phyloP scores from a whole-genome alignment of 345 rosid genomes.

The Arabidopsis suecica region DNA sequence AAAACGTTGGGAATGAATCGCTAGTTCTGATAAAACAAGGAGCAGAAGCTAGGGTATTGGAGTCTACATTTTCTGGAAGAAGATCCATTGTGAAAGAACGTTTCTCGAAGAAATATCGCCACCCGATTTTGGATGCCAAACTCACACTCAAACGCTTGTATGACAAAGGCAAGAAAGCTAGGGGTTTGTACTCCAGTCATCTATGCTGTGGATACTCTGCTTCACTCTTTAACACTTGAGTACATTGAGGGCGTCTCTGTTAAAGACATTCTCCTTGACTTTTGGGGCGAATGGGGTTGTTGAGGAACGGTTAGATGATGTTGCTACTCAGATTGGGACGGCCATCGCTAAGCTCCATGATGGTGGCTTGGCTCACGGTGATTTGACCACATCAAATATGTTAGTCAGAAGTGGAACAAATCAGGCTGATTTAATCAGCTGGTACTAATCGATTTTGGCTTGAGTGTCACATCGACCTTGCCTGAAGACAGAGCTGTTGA shows the following conservation, averaged over 20 bases:
- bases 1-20: constrained; percentile 40
- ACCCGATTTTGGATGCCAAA: constrained; percentile 83
- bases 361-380: constrained; percentile 97
- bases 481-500: constrained; percentile 98
- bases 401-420: constrained; percentile 63
- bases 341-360: constrained; percentile 93
- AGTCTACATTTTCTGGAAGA: constrained; percentile 77
- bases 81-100: constrained; percentile 80
- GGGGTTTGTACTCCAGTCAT: constrained; percentile 83
- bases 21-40: constrained; percentile 73
- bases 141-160: constrained; percentile 84
- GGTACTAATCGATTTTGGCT: constrained; percentile 95
- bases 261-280: constrained; percentile 77
- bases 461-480: constrained; percentile 89
- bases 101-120: constrained; percentile 96
- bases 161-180: constrained; percentile 92
- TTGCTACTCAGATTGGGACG: constrained; percentile 82
- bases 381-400: constrained; percentile 96
- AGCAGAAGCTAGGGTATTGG: constrained; percentile 88
- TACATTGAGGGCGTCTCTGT: constrained; percentile 79
- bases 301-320: constrained; percentile 70
- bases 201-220: constrained; percentile 72
- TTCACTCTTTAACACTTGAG: constrained; percentile 83
- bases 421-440: constrained; percentile 42
- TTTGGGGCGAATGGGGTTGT: constrained; percentile 68